phyloP scores from a whole-genome alignment of 2,329 filamentous ascomycete genomes.

The Dactylellina drechsleri region DNA sequence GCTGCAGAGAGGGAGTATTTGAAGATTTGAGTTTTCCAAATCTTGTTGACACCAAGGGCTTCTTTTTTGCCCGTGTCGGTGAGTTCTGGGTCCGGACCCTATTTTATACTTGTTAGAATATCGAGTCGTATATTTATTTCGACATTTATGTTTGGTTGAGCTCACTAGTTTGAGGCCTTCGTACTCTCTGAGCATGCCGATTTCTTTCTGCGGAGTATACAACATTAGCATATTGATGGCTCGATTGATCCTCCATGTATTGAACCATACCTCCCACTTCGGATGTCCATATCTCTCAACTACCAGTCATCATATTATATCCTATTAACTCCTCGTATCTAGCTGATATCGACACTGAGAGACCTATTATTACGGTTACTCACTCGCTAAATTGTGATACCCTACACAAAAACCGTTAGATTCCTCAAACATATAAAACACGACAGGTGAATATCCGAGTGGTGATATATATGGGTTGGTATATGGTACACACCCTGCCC shows the following conservation, averaged over 20 bases:
- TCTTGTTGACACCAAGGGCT: slow-evolving; percentile 69
- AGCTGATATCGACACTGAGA: too few species aligned
- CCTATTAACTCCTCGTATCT: neutral
- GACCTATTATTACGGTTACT: slow-evolving; percentile 7
- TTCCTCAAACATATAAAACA: neutral
- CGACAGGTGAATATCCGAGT: neutral
- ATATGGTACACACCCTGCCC: slow-evolving; percentile 71
- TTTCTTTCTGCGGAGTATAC: slow-evolving; percentile 13
- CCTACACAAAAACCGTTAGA: slow-evolving; percentile 5
- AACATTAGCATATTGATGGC: neutral
- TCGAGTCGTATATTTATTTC: too few species aligned
- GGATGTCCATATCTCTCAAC: slow-evolving; percentile 31
- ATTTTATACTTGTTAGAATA: neutral
- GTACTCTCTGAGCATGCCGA: slow-evolving; percentile 38
- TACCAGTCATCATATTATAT: slow-evolving; percentile 23
- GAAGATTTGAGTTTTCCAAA: slow-evolving; percentile 69
- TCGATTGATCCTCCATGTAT: neutral
- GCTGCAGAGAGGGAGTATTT: slow-evolving; percentile 65
- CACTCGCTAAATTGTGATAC: slow-evolving; percentile 48
- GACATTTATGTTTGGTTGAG: neutral
- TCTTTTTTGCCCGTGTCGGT: slow-evolving; percentile 70
- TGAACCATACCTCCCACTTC: slow-evolving; percentile 28
- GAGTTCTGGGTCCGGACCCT: slow-evolving; percentile 64
- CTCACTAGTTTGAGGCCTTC: slow-evolving; percentile 33
- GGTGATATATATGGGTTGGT: neutral